Conservation (phyloP, 1,139 yeast genomes). For the Blastobotrys aristatus region DNA sequence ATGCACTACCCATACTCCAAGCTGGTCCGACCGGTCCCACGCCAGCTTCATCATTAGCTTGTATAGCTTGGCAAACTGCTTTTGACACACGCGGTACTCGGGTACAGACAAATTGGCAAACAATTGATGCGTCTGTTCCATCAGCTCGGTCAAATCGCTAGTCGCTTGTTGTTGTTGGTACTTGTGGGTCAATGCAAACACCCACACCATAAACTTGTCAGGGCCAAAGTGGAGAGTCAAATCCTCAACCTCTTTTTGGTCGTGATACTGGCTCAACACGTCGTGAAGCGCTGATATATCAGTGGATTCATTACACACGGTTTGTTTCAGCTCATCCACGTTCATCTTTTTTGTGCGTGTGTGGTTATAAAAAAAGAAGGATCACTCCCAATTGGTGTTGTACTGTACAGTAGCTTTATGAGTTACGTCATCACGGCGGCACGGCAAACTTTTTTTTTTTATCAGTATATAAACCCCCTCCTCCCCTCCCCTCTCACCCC, state of each 20-base stretch:
- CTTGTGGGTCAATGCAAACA: neutral
- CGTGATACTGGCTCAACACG: neutral
- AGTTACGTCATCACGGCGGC: neutral
- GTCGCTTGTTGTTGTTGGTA: neutral
- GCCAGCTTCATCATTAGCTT: neutral
- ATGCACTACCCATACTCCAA: neutral
- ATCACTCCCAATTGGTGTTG: no score
- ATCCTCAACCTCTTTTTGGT: neutral
- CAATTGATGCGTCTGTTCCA: neutral
- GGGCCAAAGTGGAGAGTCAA: slow-evolving; percentile 1
- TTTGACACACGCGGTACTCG: neutral
- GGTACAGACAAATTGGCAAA: neutral
- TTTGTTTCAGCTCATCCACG: neutral
- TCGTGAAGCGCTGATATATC: neutral
- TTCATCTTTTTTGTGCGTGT: neutral
- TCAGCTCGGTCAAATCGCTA: neutral
- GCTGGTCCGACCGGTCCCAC: neutral
- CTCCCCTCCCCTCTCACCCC: no score
- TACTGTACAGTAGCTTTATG: no score
- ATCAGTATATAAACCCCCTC: no score
- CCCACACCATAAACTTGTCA: slow-evolving; percentile 7
- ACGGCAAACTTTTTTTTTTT: neutral
- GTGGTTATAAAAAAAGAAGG: neutral
- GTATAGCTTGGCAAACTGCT: neutral
- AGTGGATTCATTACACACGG: neutral